Base-by-base conservation (phyloP, 2,329 filamentous ascomycete species). In the Fusarium circinatum region DNA sequence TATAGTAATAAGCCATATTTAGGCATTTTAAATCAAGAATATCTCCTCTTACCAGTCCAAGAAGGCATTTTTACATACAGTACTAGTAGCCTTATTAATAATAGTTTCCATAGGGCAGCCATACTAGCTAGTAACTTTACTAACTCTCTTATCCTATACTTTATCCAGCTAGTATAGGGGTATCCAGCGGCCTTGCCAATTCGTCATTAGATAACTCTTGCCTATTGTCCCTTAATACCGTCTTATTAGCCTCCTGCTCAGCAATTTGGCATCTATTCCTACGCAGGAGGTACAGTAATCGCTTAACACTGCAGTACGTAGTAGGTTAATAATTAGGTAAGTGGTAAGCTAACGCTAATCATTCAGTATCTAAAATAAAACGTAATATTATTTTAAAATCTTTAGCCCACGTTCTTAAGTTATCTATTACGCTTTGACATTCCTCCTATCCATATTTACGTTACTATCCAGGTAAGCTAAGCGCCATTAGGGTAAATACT, bases 31-130 rank as follows among this genome's bases (percentile, higher is more conserved):
- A 17, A 20, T 45, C 24, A 11, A 45, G 42, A 0, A 13, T 20
- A 26, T 5, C 24, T 45, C 42, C 42, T 3, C 42, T 1, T 0
- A 45, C 42, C 1, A 56, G 28, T 2, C 55, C 55, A 18, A 48
- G 55, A 47, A 58, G 55, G 6, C 42, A 58, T 26, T 38, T 47
- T 28, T 58, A n/a, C 0, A 18, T 58, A 5, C 30, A 58, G 20
- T 30, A 47, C 55, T 47, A 42, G 8, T 20, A 42, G 1, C 55
- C 10, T n/a, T 38, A 24, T n/a, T 47, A 6, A 8, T 38, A 7
- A 4, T 0, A 10, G 11, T 15, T 3, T 47, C 9, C 30, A 28
- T 8, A 18, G 4, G 30, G 24, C 24, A 14, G 32, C 0, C 3
- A 2, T 45, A 17, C 24, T 1, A 47, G n/a, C 18, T 24, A 9